Evolutionary conservation across 768 basidiomycete genomes (phyloP).

Genomic region (Podaxis rugospora): DNA sequence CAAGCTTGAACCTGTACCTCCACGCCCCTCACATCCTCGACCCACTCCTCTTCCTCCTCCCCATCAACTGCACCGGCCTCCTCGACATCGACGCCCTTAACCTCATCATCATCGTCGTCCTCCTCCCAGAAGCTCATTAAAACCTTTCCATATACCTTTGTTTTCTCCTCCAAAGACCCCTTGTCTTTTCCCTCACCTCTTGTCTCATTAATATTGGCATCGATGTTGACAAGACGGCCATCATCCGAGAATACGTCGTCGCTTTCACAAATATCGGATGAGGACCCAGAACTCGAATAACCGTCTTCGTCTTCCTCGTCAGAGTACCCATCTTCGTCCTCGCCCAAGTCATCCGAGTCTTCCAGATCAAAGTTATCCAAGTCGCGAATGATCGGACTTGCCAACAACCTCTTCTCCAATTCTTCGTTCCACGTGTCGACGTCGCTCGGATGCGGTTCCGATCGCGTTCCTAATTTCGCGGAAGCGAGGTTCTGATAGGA

Average conservation of each 20-base stretch:
- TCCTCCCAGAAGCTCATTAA: constrained; percentile 9
- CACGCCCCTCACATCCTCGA: background rate
- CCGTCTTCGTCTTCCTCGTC: background rate
- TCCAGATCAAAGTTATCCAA: constrained; percentile 6
- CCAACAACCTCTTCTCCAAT: constrained; percentile 1
- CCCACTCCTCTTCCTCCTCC: background rate
- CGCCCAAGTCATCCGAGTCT: background rate
- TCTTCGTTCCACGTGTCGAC: background rate
- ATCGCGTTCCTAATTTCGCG: background rate
- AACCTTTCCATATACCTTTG: background rate
- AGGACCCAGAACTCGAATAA: constrained; percentile 1
- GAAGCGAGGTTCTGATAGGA: background rate
- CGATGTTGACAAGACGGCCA: background rate
- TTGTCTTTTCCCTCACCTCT: background rate
- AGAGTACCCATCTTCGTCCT: background rate
- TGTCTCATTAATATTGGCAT: background rate
- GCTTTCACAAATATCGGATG: background rate
- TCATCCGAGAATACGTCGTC: background rate
- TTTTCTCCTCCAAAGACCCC: background rate
- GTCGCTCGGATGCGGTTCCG: background rate
- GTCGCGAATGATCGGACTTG: background rate
- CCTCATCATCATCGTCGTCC: background rate
- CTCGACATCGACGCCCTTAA: background rate
- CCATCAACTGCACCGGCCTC: background rate
- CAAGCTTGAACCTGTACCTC: constrained; percentile 9